Evolutionary conservation across 129 eudicot species (phyloP), one percentile per base, ranked within the genome.

Genomic region (Kitagawia praeruptora): DNA sequence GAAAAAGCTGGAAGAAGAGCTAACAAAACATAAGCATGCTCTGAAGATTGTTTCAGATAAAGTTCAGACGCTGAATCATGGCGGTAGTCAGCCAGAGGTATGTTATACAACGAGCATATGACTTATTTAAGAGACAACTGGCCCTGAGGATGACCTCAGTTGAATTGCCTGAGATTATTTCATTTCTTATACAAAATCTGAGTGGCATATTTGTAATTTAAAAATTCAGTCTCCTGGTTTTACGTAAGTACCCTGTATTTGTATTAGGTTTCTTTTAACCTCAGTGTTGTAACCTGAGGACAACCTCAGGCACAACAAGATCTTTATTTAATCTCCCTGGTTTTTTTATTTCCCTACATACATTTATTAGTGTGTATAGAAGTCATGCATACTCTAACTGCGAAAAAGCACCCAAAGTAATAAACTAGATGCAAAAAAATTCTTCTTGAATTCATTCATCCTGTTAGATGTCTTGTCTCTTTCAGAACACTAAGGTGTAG

Each of bases 21-120:
- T 87, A 41, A 87, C 81, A 78, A 91, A 92, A 82, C 92, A 83
- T 40, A 89, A 87, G 80, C 87, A 85, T 76, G 92, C 89, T 40
- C 41, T 85, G 76, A 87, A 61, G 74, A 67, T 75, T 25, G 80
- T 85, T 15, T 77, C 86, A 3, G 93, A 93, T 14, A 97, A 88
- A 83, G 87, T 91, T 58, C 91, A 93, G 82, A 91, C 82, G 75
- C 80, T 93, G 13, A 91, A 88, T 85, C 78, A 81, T 31, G 71
- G 75, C 41, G 81, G 81, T 81, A 82, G 78, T 83, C 88, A 80
- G 46, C 48, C 88, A 0, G 87, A 87, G 86, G 87, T 84, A 38
- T 31, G 61, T 27, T 46, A 9, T 13, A n/a, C 16, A 72, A 34
- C 1, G 1, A 25, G 28, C 69, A 25, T 56, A 6, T 61, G 69